phyloP scores from a whole-genome alignment of 108 stramenopile species.

The Asterionellopsis glacialis region DNA sequence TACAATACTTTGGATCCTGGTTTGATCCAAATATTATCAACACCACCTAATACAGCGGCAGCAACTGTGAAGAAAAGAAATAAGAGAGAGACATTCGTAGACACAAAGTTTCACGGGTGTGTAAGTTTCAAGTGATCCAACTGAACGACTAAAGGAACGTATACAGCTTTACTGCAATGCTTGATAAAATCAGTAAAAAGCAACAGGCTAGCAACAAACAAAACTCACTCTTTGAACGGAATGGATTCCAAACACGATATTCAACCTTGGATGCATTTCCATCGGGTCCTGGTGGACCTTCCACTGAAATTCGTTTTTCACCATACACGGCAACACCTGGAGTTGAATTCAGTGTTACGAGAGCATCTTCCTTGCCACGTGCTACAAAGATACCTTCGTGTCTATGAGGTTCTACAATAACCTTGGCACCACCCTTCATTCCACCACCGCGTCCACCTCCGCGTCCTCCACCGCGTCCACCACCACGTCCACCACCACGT shows the following conservation, averaged over 20 bases:
- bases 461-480: slow-evolving; percentile 57
- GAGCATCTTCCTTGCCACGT: slow-evolving; percentile 97
- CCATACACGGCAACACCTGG: slow-evolving; percentile 99
- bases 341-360: slow-evolving; percentile 96
- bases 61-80: slow-evolving; percentile 86
- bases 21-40: slow-evolving; percentile 95
- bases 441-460: slow-evolving; percentile 66
- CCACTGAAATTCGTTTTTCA: slow-evolving; percentile 96
- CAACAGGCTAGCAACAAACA: no score
- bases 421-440: slow-evolving; percentile 94
- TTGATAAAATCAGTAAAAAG: no score
- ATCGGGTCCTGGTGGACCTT: slow-evolving; percentile 82
- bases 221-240: slow-evolving; percentile 94
- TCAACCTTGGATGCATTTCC: slow-evolving; percentile 93
- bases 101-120: neutral
- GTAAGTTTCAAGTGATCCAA: no score
- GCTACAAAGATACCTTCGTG: slow-evolving; percentile 99
- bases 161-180: no score
- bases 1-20: slow-evolving; percentile 98
- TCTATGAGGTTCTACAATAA: slow-evolving; percentile 92
- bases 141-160: no score
- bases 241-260: slow-evolving; percentile 99
- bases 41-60: slow-evolving; percentile 98
- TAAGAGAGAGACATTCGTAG: neutral
- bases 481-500: slow-evolving; percentile 43